Evolutionary conservation across 192 early-diverging fungal genomes (phyloP).

Genomic region (Gamsiella multidivaricata): DNA sequence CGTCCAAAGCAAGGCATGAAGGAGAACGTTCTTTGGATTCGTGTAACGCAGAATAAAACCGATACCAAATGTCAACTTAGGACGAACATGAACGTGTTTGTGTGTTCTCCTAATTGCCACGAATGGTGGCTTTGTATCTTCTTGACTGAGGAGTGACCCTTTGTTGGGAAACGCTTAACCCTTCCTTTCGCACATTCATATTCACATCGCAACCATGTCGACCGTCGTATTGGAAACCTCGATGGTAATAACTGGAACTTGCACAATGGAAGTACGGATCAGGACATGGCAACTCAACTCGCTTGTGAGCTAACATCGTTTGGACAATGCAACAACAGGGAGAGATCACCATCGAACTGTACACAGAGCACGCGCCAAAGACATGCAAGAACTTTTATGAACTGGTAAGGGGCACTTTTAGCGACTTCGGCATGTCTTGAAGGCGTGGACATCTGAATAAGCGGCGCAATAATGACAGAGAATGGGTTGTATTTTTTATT

Average conservation of each 20-base stretch:
- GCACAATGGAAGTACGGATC: too few relatives aligned
- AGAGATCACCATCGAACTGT: conserved; percentile 79
- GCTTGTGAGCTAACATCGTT: too few relatives aligned
- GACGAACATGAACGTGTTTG: too few relatives aligned
- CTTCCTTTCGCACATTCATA: neutral
- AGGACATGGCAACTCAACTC: too few relatives aligned
- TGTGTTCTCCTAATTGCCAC: neutral
- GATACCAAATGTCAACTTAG: neutral
- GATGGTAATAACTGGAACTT: conserved; percentile 57
- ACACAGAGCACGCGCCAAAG: conserved; percentile 87
- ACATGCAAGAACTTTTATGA: conserved; percentile 89
- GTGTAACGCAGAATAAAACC: neutral
- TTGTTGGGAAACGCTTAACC: too few relatives aligned
- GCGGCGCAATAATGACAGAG: too few relatives aligned
- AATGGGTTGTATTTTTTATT: conserved; percentile 2
- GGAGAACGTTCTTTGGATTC: too few relatives aligned
- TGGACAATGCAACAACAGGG: too few relatives aligned
- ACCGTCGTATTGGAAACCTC: conserved; percentile 65
- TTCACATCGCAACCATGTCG: conserved; percentile 23
- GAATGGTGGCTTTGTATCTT: conserved; percentile 14
- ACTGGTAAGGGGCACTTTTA: conserved; percentile 67
- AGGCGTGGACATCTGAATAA: too few relatives aligned
- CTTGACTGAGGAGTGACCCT: too few relatives aligned
- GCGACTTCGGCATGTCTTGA: too few relatives aligned
- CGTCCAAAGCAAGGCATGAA: conserved; percentile 60